Evolutionary conservation across 352 stramenopile genomes (phyloP).

Genomic region (Globisporangium barbulae): DNA sequence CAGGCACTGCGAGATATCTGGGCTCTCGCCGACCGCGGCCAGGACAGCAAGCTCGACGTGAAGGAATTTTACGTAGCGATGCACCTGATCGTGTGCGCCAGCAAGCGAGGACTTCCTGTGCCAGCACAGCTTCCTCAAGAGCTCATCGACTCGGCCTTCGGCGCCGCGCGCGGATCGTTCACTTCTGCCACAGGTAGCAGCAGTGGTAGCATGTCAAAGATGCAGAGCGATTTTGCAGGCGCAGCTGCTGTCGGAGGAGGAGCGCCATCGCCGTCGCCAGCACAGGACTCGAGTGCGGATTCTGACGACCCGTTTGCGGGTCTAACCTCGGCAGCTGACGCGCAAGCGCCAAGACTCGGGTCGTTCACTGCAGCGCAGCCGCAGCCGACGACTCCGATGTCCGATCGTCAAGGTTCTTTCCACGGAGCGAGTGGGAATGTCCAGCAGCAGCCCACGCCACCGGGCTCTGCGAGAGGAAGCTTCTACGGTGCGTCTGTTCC

Average conservation of each 20-base stretch:
- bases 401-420: slow-evolving; percentile 14
- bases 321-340: slow-evolving; percentile 33
- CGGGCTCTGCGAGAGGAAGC: slow-evolving; percentile 15
- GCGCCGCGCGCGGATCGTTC: slow-evolving; percentile 16
- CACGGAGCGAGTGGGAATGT: slow-evolving; percentile 4
- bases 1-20: slow-evolving; percentile 88
- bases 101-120: slow-evolving; percentile 82
- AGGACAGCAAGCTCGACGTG: slow-evolving; percentile 90
- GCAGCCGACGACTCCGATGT: slow-evolving; percentile 9
- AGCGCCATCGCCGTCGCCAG: slow-evolving; percentile 9
- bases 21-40: slow-evolving; percentile 87
- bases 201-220: background rate
- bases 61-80: slow-evolving; percentile 96
- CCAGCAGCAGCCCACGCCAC: slow-evolving; percentile 15
- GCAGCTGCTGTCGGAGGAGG: background rate
- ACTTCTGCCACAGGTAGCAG: background rate
- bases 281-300: slow-evolving; percentile 26
- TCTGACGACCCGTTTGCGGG: slow-evolving; percentile 62
- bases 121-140: slow-evolving; percentile 68
- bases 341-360: slow-evolving; percentile 25
- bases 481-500: slow-evolving; percentile 11
- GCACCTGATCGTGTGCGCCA: slow-evolving; percentile 96
- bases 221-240: slow-evolving; percentile 1
- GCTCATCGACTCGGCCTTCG: slow-evolving; percentile 62
- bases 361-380: slow-evolving; percentile 20